Conservation (phyloP, 2,329 filamentous ascomycete species). For the Ceratocystis huliohia region DNA sequence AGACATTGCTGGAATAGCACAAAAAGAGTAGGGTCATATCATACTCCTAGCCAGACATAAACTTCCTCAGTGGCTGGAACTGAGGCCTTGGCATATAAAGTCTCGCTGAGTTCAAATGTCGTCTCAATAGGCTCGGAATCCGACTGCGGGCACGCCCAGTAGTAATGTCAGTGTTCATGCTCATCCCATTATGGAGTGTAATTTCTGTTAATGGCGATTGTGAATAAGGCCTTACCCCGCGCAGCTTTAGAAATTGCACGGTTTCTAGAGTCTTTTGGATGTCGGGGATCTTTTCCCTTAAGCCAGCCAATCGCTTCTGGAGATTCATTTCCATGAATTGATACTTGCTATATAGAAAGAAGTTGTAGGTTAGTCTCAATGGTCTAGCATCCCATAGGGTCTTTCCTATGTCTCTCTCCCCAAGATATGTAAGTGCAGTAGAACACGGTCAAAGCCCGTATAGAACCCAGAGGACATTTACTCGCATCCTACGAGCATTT, state of each 20-base stretch:
- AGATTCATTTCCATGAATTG: slow-evolving; percentile 98
- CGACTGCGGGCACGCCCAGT: slow-evolving; percentile 27
- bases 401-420: not conserved
- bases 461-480: not conserved
- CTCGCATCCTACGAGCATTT: not conserved
- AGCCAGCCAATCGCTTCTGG: slow-evolving; percentile 63
- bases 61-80: slow-evolving; percentile 79
- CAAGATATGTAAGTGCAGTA: too few species aligned
- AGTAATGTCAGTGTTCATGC: not conserved
- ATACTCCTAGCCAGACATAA: slow-evolving; percentile 87
- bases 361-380: not conserved
- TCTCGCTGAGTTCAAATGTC: slow-evolving; percentile 94
- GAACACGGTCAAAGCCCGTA: too few species aligned
- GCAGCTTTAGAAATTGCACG: slow-evolving; percentile 68
- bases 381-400: too few species aligned
- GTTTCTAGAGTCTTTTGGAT: slow-evolving; percentile 93
- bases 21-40: slow-evolving; percentile 25
- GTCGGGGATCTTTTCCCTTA: slow-evolving; percentile 92
- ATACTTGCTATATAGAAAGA: slow-evolving; percentile 59
- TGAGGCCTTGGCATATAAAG: slow-evolving; percentile 76
- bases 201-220: too few species aligned
- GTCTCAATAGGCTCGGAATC: slow-evolving; percentile 66
- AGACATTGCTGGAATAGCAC: not conserved
- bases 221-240: slow-evolving; percentile 42
- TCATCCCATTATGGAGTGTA: not conserved